Conservation (phyloP, 495 filamentous ascomycete genomes). For the Hypoxylon trugodes region DNA sequence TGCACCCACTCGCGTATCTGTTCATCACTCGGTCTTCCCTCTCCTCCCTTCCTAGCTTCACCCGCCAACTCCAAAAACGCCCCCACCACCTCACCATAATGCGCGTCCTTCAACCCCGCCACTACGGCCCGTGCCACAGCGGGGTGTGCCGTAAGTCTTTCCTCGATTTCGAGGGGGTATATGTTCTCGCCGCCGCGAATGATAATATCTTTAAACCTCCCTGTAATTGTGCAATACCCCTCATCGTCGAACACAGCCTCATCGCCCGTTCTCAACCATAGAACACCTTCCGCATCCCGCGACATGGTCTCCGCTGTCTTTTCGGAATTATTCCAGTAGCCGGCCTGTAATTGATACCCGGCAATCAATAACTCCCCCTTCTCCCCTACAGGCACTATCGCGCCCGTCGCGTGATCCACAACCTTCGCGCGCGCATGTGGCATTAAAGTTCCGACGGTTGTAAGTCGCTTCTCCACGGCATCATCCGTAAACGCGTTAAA, state of each 20-base stretch:
- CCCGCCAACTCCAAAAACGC: conserved; percentile 62
- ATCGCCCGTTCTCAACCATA: conserved; percentile 76
- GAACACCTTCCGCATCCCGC: conserved; percentile 63
- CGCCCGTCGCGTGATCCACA: conserved; percentile 64
- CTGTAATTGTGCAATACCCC: conserved; percentile 71
- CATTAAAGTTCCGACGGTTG: conserved; percentile 72
- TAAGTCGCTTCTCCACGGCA: conserved; percentile 64
- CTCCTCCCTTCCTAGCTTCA: conserved; percentile 31
- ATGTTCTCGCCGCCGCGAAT: conserved; percentile 71
- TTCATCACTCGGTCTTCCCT: conserved; percentile 51
- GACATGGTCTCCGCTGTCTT: conserved; percentile 71
- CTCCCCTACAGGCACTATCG: conserved; percentile 66
- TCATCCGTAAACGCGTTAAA: conserved; percentile 76
- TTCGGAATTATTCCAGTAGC: conserved; percentile 75
- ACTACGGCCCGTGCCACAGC: conserved; percentile 65
- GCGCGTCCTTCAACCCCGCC: conserved; percentile 67
- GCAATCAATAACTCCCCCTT: conserved; percentile 73
- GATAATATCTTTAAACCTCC: conserved; percentile 71
- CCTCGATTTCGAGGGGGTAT: conserved; percentile 77
- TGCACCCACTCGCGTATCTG: conserved; percentile 68
- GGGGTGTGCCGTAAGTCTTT: conserved; percentile 67
- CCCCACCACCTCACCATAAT: conserved; percentile 73
- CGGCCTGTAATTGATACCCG: conserved; percentile 72
- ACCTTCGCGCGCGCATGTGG: conserved; percentile 75
- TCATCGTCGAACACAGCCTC: conserved; percentile 71